Conservation (phyloP, 768 basidiomycete genomes). For the Boletus subparvulus region DNA sequence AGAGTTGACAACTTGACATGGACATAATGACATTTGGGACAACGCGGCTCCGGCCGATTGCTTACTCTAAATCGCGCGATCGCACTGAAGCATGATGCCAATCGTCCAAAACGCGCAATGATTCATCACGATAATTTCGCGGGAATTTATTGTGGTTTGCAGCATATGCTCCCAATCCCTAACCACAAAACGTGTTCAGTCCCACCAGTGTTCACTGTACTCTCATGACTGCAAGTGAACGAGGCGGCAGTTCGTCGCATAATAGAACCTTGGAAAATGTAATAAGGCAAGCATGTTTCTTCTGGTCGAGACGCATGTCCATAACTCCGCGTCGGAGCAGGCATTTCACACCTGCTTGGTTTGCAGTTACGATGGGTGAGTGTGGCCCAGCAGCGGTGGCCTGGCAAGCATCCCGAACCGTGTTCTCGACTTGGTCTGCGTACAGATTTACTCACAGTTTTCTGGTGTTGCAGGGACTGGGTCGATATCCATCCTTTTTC, state of each 20-base stretch:
- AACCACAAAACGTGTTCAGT: not conserved
- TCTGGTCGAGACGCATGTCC: not conserved
- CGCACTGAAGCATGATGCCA: too few species aligned
- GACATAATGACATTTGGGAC: too few species aligned
- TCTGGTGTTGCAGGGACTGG: slow-evolving; percentile 41
- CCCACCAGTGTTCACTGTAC: not conserved
- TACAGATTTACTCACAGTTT: not conserved
- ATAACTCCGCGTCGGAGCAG: slow-evolving; percentile 21
- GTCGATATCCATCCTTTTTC: slow-evolving; percentile 54
- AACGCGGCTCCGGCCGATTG: too few species aligned
- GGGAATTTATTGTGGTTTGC: too few species aligned
- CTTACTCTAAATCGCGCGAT: too few species aligned
- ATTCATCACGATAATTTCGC: too few species aligned
- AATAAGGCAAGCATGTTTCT: slow-evolving; percentile 30
- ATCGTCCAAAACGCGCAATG: too few species aligned
- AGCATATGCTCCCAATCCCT: not conserved
- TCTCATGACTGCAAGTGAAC: not conserved
- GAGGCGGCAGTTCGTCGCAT: not conserved
- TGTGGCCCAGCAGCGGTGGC: not conserved
- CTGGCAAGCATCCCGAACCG: not conserved
- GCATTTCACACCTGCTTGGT: slow-evolving; percentile 58
- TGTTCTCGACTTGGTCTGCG: not conserved
- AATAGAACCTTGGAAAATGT: slow-evolving; percentile 36
- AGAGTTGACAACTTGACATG: too few species aligned
- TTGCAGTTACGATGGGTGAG: slow-evolving; percentile 54